Evolutionary conservation across 208 protist species (phyloP).

Genomic region (Acanthamoeba quina): DNA sequence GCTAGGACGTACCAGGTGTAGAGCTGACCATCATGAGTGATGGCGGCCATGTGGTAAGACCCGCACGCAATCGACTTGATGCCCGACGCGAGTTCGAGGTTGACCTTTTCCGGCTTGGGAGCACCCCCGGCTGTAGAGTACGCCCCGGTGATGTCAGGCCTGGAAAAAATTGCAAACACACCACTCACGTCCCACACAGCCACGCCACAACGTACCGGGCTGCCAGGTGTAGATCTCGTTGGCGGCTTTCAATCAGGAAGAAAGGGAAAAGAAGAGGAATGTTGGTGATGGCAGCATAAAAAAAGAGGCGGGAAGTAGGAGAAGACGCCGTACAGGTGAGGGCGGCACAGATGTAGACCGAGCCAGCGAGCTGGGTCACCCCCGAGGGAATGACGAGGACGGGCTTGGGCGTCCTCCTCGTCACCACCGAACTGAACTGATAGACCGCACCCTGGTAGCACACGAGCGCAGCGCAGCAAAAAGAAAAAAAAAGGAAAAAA

Average conservation of each 20-base stretch:
- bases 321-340: not conserved
- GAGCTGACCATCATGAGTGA: slow-evolving; percentile 1
- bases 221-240: slow-evolving; percentile 4
- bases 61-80: not conserved
- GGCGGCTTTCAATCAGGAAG: not conserved
- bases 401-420: not conserved
- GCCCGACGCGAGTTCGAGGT: not conserved
- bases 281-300: not conserved
- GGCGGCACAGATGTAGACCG: not conserved
- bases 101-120: not conserved
- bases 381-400: not conserved
- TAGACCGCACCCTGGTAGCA: not conserved
- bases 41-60: not conserved
- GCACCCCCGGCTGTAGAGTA: not conserved
- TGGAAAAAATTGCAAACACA: too few species aligned
- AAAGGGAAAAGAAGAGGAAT: not conserved
- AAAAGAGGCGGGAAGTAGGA: not conserved
- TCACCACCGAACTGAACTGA: not conserved
- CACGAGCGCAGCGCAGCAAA: too few species aligned
- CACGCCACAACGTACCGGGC: not conserved
- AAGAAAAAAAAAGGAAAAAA: too few species aligned
- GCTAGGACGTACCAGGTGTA: too few species aligned
- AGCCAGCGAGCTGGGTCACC: not conserved
- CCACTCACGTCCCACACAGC: too few species aligned
- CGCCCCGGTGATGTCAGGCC: too few species aligned